These are phyloP conservation scores for Vigna unguiculata DNA, from an alignment of 306 rosid species.

Conservation along the genomic window DNA sequence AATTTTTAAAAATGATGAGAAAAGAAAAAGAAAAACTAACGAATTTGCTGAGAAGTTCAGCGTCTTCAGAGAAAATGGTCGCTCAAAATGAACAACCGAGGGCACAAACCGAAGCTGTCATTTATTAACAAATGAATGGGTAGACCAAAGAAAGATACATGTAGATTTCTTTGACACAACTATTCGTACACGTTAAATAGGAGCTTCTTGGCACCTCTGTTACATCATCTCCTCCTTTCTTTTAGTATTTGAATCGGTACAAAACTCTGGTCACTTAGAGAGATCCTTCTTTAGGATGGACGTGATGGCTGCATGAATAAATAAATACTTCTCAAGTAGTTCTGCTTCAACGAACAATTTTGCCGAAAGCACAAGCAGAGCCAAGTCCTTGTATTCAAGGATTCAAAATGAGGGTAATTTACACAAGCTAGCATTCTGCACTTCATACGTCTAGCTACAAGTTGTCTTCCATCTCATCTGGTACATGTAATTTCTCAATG, in stretches of 20 bases:
- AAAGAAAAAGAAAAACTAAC: too few relatives aligned
- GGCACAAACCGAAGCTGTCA: conserved; percentile 15
- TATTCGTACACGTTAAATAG: conserved; percentile 35
- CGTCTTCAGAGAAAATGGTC: background rate
- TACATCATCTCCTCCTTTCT: conserved; percentile 46
- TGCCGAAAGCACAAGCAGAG: conserved; percentile 74
- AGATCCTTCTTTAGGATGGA: conserved; percentile 36
- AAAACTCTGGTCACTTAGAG: conserved; percentile 49
- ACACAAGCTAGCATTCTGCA: conserved; percentile 44
- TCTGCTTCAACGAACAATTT: conserved; percentile 44
- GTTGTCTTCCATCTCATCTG: conserved; percentile 89
- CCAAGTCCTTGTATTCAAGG: conserved; percentile 47
- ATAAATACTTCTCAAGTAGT: conserved; percentile 39
- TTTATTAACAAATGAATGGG: conserved; percentile 50
- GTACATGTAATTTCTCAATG: conserved; percentile 95
- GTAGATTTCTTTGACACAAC: conserved; percentile 27
- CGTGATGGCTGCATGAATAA: conserved; percentile 36
- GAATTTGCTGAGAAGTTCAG: background rate
- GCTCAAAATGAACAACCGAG: background rate
- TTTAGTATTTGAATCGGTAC: conserved; percentile 49
- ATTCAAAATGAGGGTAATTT: conserved; percentile 43
- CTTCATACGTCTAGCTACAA: conserved; percentile 53
- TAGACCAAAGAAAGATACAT: conserved; percentile 51
- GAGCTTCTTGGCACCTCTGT: conserved; percentile 44
- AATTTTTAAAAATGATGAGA: background rate